Evolutionary conservation across 164 flowering plant genomes (phyloP), one percentile per base, ranked within the genome.

Genomic region (Saururus chinensis): DNA sequence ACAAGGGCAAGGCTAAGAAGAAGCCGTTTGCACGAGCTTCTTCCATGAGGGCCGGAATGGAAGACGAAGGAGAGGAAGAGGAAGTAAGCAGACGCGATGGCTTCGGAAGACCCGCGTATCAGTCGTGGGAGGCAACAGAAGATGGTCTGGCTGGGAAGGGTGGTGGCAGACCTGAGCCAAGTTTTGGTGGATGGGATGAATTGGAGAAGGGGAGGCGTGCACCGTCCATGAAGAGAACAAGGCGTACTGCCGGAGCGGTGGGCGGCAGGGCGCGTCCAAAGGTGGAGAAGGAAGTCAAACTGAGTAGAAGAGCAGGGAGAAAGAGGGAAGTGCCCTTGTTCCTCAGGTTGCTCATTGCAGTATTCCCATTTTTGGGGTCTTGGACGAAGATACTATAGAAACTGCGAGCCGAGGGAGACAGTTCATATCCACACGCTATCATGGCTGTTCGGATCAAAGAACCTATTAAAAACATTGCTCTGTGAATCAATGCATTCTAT

Each of bases 151-250:
- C 56, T 56, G 57, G 51, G 52, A 62, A 67, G 48, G 66, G 68
- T 19, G 68, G 60, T n/a, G 64, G 56, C 19, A 67, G 60, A 60
- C 66, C 35, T 41, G 62, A 42, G n/a, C 53, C 77, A 9, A 73
- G 66, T 60, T 85, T 84, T 71, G 90, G 96, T 53, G 98, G 98
- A 48, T 92, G 98, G 98, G 98, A 89, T 60, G 92, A 84, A 53
- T 68, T 92, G 61, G 88, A 84, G 70, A 62, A 23, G 9, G 23
- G 19, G 25, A 9, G 64, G 51, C 68, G 23, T 56, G 59, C 45
- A 9, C 66, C 61, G 20, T 53, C 64, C 40, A 56, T 26, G 10
- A 64, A 41, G 51, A 73, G 64, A 59, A 61, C 16, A 62, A 64
- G 45, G 60, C 67, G 61, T 67, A 51, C 73, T n/a, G 51, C 66